phyloP scores from a whole-genome alignment of 2,329 filamentous ascomycete genomes.

The Xylaria sp. region DNA sequence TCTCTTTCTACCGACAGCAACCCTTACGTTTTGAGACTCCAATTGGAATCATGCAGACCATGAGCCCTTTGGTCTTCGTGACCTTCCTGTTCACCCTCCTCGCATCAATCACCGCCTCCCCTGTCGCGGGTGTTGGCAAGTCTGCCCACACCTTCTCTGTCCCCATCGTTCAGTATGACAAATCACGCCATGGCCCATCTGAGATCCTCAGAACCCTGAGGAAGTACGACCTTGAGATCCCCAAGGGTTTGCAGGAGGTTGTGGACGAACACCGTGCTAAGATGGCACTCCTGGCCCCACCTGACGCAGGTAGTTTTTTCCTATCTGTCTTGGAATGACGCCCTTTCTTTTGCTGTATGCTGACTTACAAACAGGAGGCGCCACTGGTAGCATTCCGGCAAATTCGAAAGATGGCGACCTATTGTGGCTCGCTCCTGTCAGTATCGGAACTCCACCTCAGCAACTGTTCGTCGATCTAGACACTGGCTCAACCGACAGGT shows the following conservation, averaged over 20 bases:
- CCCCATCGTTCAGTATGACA: conserved; percentile 24
- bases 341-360: background rate
- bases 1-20: background rate
- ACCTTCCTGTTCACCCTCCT: conserved; percentile 22
- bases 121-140: conserved; percentile 4
- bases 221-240: conserved; percentile 33
- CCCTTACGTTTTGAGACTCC: background rate
- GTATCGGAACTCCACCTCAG: conserved; percentile 46
- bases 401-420: conserved; percentile 36
- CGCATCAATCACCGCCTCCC: conserved; percentile 14
- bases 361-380: conserved; percentile 16
- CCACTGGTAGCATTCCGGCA: conserved; percentile 11
- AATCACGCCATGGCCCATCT: conserved; percentile 27
- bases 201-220: conserved; percentile 30
- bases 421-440: conserved; percentile 40
- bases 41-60: conserved; percentile 19
- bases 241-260: conserved; percentile 26
- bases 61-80: conserved; percentile 18
- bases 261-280: conserved; percentile 26
- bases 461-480: conserved; percentile 45
- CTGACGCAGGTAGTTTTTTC: conserved; percentile 11
- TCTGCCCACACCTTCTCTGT: conserved; percentile 25
- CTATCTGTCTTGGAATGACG: background rate
- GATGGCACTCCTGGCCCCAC: conserved; percentile 16
- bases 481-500: conserved; percentile 56